A percentile compares a stretch with the other conserved stretches of the same genome.
Conservation (phyloP, 1,139 yeast genomes). For the Blastobotrys persicus region DNA sequence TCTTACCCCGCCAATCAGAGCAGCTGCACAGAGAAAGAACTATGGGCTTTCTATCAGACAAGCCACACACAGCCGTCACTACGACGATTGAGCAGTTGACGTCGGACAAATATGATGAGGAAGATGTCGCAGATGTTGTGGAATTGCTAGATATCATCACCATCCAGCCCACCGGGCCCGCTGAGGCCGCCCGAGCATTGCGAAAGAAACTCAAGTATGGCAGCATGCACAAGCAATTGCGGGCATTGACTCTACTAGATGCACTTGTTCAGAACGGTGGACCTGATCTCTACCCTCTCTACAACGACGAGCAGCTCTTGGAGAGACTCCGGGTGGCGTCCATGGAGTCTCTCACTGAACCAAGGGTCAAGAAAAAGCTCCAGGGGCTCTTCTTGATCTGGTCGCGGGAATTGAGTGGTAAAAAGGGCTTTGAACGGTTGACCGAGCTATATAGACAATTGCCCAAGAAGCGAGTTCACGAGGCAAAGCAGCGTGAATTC, state of each 20-base stretch:
- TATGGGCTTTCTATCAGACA: slow-evolving; percentile 42
- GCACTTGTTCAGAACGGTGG: slow-evolving; percentile 69
- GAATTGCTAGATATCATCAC: slow-evolving; percentile 48
- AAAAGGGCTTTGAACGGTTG: slow-evolving; percentile 51
- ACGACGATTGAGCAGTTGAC: slow-evolving; percentile 48
- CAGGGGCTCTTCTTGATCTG: slow-evolving; percentile 58
- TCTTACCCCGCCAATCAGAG: background rate
- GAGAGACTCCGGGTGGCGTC: slow-evolving; percentile 62
- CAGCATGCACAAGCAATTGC: slow-evolving; percentile 52
- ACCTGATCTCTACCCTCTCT: slow-evolving; percentile 39
- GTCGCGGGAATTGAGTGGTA: slow-evolving; percentile 54
- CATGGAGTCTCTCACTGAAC: slow-evolving; percentile 44
- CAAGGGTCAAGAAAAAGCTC: slow-evolving; percentile 47
- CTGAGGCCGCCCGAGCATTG: slow-evolving; percentile 87
- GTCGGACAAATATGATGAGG: slow-evolving; percentile 40
- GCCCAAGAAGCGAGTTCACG: slow-evolving; percentile 38
- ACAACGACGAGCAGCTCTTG: slow-evolving; percentile 67
- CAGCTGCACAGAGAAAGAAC: background rate
- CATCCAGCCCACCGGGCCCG: slow-evolving; percentile 51
- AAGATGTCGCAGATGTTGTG: slow-evolving; percentile 41
- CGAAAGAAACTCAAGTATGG: slow-evolving; percentile 90
- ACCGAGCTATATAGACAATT: slow-evolving; percentile 47
- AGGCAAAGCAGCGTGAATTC: slow-evolving; percentile 40
- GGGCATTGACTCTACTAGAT: slow-evolving; percentile 71
- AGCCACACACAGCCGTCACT: slow-evolving; percentile 52